phyloP scores from a whole-genome alignment of 148 eudicot species.

The Arctostaphylos glauca region DNA sequence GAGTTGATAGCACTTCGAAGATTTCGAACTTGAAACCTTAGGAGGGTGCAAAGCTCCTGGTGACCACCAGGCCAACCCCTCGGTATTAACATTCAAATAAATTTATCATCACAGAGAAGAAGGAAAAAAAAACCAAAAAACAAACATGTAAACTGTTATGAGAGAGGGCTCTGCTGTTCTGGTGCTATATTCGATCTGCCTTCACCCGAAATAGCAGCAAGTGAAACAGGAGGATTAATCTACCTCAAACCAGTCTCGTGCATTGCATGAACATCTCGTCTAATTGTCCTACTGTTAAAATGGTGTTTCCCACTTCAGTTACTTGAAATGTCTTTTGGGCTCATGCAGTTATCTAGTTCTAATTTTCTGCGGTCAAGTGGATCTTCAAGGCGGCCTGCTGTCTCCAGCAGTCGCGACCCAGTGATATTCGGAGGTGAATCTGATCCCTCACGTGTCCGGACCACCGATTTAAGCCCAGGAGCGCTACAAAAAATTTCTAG shows the following conservation, averaged over 20 bases:
- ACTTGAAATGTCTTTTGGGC: not conserved
- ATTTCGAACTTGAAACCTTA: too few species aligned
- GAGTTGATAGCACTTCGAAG: too few species aligned
- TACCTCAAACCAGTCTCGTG: not conserved
- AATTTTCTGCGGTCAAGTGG: slow-evolving; percentile 39
- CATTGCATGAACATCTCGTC: not conserved
- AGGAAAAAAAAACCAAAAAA: not conserved
- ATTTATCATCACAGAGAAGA: not conserved
- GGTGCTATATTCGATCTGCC: not conserved
- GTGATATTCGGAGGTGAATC: slow-evolving; percentile 19
- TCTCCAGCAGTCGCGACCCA: slow-evolving; percentile 45
- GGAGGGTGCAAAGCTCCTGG: too few species aligned
- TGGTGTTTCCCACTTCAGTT: not conserved
- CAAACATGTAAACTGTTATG: not conserved
- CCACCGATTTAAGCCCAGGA: slow-evolving; percentile 33
- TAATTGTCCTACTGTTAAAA: not conserved
- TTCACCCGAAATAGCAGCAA: not conserved
- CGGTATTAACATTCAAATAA: not conserved
- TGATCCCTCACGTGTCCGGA: slow-evolving; percentile 31
- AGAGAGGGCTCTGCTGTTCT: not conserved
- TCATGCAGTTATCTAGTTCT: slow-evolving; percentile 41
- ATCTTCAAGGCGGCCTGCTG: slow-evolving; percentile 43
- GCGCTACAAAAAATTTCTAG: slow-evolving; percentile 26
- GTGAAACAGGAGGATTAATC: not conserved
- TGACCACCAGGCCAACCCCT: too few species aligned